Evolutionary conservation across 306 rosid genomes (phyloP), one percentile per base, ranked within the genome.

Genomic region (Lagenaria siceraria): DNA sequence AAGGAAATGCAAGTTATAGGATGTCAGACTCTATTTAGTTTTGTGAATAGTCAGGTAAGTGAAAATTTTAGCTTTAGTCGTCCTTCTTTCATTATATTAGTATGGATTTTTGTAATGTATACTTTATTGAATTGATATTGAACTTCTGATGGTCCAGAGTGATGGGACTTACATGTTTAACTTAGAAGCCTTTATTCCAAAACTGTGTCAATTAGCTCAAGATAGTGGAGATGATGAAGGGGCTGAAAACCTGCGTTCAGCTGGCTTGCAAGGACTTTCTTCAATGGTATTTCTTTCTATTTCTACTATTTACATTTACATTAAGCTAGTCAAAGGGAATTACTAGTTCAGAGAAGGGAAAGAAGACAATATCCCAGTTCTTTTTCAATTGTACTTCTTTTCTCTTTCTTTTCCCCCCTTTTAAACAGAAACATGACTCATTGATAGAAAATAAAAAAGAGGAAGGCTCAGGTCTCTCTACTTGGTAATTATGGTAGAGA

Each of bases 1-100:
- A 90, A 88, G 79, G 99, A 96, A 84, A 92, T 92, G 89, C 90
- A 88, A 89, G 80, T 87, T 77, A 79, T 96, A 79, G 99, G 99
- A 83, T 96, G 97, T 76, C 86, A 88, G 59, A 83, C 90, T 82
- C 88, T 96, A 77, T 92, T 89, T 86, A 90, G 88, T 87, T 92
- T 96, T 85, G 87, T 92, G 81, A 96, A 89, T 86, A 90, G 85
- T 80, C 99, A 92, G 99, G 99, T 92, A 60, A 14, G 91, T 83
- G 58, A 56, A 33, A 55, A 76, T 78, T 77, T 62, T 59, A 46
- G 31, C 17, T 27, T 69, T 18, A 74, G 49, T 49, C 55, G 48
- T 51, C 61, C 56, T 61, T 78, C 59, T 22, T 55, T 36, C 22
- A 7, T 4, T 59, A 54, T 42, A 24, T 9, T 40, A 56, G 8